phyloP scores from a whole-genome alignment of 331 rosid species.

The Malus hybrid region DNA sequence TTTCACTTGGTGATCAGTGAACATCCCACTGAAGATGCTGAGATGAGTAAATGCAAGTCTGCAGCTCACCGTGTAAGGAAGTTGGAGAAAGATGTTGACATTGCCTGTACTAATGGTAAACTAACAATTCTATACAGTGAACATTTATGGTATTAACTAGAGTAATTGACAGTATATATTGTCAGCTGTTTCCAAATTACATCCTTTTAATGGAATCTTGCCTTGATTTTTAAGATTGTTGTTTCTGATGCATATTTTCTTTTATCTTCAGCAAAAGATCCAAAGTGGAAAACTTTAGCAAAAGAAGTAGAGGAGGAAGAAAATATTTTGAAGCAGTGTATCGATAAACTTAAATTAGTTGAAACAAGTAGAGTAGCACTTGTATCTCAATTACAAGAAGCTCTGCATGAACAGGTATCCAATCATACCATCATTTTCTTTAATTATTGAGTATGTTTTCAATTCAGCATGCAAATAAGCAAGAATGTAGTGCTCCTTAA shows the following conservation, averaged over 20 bases:
- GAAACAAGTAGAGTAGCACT: conserved; percentile 73
- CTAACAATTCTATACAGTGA: conserved; percentile 1
- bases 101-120: conserved; percentile 59
- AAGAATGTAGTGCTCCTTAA: neutral
- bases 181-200: neutral
- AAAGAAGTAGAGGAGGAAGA: conserved; percentile 78
- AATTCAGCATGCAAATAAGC: neutral
- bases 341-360: conserved; percentile 62
- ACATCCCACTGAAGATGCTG: conserved; percentile 60
- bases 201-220: neutral
- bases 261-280: conserved; percentile 65
- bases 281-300: conserved; percentile 59
- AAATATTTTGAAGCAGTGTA: conserved; percentile 56
- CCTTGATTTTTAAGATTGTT: neutral
- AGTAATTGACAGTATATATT: neutral
- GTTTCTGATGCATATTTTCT: conserved; percentile 29
- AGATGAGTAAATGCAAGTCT: conserved; percentile 76
- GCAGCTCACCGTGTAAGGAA: conserved; percentile 66
- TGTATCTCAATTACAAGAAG: conserved; percentile 79
- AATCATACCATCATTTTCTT: neutral
- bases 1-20: conserved; percentile 73
- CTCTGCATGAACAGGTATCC: conserved; percentile 68
- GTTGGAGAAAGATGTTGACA: conserved; percentile 69
- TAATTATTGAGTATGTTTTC: neutral
- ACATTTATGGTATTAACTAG: neutral